phyloP scores from a whole-genome alignment of 1,284 basidiomycete genomes.

The Cystobasidiaceae sp. region DNA sequence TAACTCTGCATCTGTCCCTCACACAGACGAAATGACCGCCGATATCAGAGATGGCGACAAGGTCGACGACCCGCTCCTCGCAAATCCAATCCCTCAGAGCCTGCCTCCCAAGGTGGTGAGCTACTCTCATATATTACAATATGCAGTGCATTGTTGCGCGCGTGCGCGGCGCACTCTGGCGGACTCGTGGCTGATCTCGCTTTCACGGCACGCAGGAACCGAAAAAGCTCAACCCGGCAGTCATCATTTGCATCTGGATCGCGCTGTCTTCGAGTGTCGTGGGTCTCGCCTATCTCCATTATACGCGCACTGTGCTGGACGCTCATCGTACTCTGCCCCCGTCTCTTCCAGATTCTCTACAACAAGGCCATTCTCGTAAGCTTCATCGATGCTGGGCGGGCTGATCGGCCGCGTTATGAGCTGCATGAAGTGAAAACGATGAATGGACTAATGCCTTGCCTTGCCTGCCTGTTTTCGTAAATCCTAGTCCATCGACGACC shows the following conservation, averaged over 20 bases:
- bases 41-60: conserved; percentile 24
- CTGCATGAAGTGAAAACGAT: neutral
- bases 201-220: conserved; percentile 5
- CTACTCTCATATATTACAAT: neutral
- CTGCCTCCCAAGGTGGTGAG: conserved; percentile 14
- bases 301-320: conserved; percentile 17
- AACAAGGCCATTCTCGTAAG: conserved; percentile 32
- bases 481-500: conserved; percentile 9
- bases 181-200: neutral
- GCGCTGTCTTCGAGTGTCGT: conserved; percentile 38
- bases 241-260: conserved; percentile 43
- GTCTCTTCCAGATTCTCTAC: conserved; percentile 28
- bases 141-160: neutral
- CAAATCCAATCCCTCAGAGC: conserved; percentile 16
- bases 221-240: conserved; percentile 32
- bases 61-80: conserved; percentile 16
- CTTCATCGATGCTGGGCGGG: neutral
- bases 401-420: neutral
- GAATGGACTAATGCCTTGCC: neutral
- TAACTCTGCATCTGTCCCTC: too few relatives aligned
- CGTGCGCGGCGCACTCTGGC: neutral
- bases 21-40: conserved; percentile 12
- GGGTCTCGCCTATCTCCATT: conserved; percentile 1
- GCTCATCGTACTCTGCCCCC: neutral
- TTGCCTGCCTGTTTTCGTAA: neutral